phyloP scores from a whole-genome alignment of 805 yeast genomes.

The Cyberlindnera maritima region DNA sequence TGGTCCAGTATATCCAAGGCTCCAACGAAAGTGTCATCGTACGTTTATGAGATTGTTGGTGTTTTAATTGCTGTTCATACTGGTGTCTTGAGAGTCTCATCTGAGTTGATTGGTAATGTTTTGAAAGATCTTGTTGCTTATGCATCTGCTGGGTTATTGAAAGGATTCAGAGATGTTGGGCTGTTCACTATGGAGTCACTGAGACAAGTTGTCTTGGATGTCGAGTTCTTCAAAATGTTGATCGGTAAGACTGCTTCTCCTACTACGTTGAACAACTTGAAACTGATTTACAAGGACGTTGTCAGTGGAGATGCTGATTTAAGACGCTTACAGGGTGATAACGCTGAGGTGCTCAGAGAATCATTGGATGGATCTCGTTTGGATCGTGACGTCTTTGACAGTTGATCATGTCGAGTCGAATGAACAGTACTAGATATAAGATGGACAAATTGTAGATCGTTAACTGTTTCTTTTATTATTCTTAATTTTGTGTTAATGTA shows the following conservation, averaged over 20 bases:
- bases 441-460: neutral
- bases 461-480: neutral
- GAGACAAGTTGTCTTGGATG: slow-evolving; percentile 50
- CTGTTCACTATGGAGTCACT: slow-evolving; percentile 45
- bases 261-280: slow-evolving; percentile 18
- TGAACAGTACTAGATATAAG: neutral
- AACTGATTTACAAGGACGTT: slow-evolving; percentile 23
- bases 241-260: slow-evolving; percentile 22
- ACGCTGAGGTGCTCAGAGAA: slow-evolving; percentile 18
- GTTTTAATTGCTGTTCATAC: slow-evolving; percentile 51
- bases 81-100: slow-evolving; percentile 46
- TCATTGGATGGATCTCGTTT: slow-evolving; percentile 21
- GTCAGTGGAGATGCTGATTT: slow-evolving; percentile 13
- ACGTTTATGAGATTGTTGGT: slow-evolving; percentile 47
- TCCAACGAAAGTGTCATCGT: slow-evolving; percentile 41
- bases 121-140: slow-evolving; percentile 44
- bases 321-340: slow-evolving; percentile 4
- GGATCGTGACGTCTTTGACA: slow-evolving; percentile 24
- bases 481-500: no score
- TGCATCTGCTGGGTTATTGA: slow-evolving; percentile 34
- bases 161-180: slow-evolving; percentile 41
- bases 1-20: slow-evolving; percentile 39
- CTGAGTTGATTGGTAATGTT: slow-evolving; percentile 42
- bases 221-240: slow-evolving; percentile 45
- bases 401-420: neutral